phyloP scores from a whole-genome alignment of 2,329 filamentous ascomycete genomes.

The Aspergillus sp. region DNA sequence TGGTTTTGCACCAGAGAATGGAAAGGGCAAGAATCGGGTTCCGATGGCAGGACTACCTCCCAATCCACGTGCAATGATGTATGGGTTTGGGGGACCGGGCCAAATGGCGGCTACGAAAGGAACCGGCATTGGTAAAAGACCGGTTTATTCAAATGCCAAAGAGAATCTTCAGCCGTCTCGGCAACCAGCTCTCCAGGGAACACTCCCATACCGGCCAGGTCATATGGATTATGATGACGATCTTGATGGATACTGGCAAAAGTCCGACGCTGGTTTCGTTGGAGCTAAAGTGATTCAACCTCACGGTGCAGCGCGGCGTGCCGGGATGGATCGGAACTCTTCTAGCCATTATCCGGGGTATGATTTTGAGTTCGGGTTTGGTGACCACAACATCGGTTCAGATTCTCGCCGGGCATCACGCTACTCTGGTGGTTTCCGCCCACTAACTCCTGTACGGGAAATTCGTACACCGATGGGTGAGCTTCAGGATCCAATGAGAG shows the following conservation, averaged over 20 bases:
- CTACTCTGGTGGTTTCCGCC: conserved; percentile 18
- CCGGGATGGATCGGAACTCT: conserved; percentile 7
- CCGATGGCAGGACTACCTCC: conserved; percentile 31
- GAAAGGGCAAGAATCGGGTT: conserved; percentile 8
- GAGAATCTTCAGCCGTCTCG: conserved; percentile 9
- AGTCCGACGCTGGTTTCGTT: conserved; percentile 6
- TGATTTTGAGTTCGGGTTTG: conserved; percentile 26
- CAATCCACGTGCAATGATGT: conserved; percentile 37
- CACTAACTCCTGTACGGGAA: conserved; percentile 25
- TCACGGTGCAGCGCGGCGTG: conserved; percentile 11
- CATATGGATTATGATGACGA: conserved; percentile 16
- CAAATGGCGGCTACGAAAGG: conserved; percentile 11
- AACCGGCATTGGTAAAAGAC: conserved; percentile 13
- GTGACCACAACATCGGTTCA: conserved; percentile 17
- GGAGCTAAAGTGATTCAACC: conserved; percentile 14
- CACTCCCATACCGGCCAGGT: not conserved
- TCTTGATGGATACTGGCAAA: conserved; percentile 16
- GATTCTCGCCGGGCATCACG: conserved; percentile 20
- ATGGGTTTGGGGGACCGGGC: conserved; percentile 23
- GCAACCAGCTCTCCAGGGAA: conserved; percentile 5
- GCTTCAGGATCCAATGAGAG: conserved; percentile 4
- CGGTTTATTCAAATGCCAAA: conserved; percentile 11
- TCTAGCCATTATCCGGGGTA: conserved; percentile 11
- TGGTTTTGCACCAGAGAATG: conserved; percentile 2
- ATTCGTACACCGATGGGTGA: conserved; percentile 18